Percentiles rank a stretch among this genome's conserved stretches.
Conservation (phyloP, 2,329 filamentous ascomycete species). For the Pestalotiopsis fici region DNA sequence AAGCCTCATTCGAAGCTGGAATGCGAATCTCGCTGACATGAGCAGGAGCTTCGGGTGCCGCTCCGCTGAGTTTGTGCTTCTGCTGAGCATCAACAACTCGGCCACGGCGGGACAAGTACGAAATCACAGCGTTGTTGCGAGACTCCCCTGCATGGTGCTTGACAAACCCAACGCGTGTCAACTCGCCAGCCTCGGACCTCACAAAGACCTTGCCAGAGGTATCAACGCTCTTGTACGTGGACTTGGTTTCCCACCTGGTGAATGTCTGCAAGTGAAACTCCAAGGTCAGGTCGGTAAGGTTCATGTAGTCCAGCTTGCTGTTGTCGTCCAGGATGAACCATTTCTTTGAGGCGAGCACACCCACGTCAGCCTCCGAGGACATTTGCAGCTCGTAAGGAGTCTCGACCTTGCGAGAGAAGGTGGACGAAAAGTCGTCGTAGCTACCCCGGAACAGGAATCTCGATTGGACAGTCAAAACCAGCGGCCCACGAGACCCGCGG, state of each 20-base stretch:
- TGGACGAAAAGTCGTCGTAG: conserved; percentile 92
- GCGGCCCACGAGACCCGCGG: conserved; percentile 62
- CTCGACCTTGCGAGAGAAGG: conserved; percentile 94
- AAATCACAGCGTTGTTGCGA: conserved; percentile 91
- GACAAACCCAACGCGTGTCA: conserved; percentile 92
- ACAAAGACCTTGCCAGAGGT: conserved; percentile 76
- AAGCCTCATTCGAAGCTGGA: conserved; percentile 22
- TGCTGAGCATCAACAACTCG: conserved; percentile 71
- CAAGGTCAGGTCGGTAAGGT: conserved; percentile 63
- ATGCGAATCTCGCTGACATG: conserved; percentile 12
- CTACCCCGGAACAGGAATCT: conserved; percentile 93
- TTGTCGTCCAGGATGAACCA: conserved; percentile 89
- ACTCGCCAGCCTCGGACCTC: conserved; percentile 64
- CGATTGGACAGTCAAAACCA: conserved; percentile 77
- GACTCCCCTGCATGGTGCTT: conserved; percentile 91
- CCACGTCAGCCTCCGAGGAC: conserved; percentile 82
- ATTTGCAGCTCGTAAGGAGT: conserved; percentile 88
- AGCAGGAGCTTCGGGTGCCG: not conserved
- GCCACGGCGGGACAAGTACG: conserved; percentile 89
- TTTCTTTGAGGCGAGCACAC: conserved; percentile 89
- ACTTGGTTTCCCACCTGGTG: conserved; percentile 88
- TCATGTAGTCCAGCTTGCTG: conserved; percentile 66
- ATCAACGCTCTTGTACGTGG: conserved; percentile 83
- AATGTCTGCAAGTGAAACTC: conserved; percentile 92
- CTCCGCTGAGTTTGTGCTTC: conserved; percentile 33